These are phyloP conservation scores for Pilaira anomala DNA, from an alignment of 192 early-diverging fungal genomes.

Conservation along the genomic window DNA sequence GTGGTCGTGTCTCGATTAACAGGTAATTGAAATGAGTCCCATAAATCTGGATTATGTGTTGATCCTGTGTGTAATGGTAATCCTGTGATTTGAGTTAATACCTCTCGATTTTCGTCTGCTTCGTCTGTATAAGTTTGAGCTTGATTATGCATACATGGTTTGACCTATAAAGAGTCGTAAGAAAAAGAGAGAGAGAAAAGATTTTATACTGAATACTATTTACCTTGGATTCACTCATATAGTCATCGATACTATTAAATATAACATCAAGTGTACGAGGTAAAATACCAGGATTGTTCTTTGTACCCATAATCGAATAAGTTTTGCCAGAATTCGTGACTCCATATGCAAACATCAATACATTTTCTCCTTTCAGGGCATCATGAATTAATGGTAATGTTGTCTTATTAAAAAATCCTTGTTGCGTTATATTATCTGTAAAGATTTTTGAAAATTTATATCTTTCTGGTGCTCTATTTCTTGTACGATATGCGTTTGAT, in stretches of 20 bases:
- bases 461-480: slow-evolving; percentile 32
- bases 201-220: background rate
- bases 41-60: background rate
- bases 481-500: slow-evolving; percentile 32
- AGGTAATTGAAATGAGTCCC: slow-evolving; percentile 4
- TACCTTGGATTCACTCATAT: slow-evolving; percentile 30
- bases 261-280: slow-evolving; percentile 57
- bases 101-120: slow-evolving; percentile 22
- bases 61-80: too few species aligned
- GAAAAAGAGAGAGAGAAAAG: background rate
- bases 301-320: slow-evolving; percentile 58
- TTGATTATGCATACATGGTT: slow-evolving; percentile 38
- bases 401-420: slow-evolving; percentile 55
- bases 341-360: slow-evolving; percentile 68
- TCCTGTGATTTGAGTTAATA: background rate
- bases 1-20: slow-evolving; percentile 8
- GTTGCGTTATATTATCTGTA: slow-evolving; percentile 39
- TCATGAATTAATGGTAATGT: slow-evolving; percentile 56
- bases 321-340: slow-evolving; percentile 73
- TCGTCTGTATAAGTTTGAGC: slow-evolving; percentile 25
- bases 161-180: slow-evolving; percentile 16
- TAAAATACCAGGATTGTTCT: slow-evolving; percentile 49
- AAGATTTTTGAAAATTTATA: slow-evolving; percentile 63
- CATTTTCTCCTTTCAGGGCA: slow-evolving; percentile 55
- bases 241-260: slow-evolving; percentile 46